Evolutionary conservation across 1,284 basidiomycete species (phyloP), one percentile per base, ranked within the genome.

Genomic region (Trichosporon coremiiforme): DNA sequence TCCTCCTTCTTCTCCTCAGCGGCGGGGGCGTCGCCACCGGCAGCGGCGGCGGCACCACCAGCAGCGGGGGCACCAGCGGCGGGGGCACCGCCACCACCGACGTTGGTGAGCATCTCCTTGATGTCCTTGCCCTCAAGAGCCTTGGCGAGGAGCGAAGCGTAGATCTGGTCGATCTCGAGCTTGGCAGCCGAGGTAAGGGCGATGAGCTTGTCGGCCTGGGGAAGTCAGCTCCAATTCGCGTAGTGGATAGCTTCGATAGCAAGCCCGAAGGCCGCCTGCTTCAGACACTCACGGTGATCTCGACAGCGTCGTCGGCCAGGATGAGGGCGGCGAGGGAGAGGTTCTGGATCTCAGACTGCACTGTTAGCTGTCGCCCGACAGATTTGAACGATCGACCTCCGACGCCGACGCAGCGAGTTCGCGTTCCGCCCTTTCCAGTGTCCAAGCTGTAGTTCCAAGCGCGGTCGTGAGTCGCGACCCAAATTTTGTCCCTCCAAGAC

Each of bases 111-210:
- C 75, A 99, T 87, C 68, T 96, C 94, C 86, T 95, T 98, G 81
- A 98, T 88, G 85, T 98, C 90, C 89, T 97, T 98, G 80, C 95
- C 95, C 86, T 97, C 95, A 68, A 99, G 90, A 47, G 96, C 95
- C 86, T 98, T 99, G 77, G 96, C 91, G 81, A 99, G 91, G 78
- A 99, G 91, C 64, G 90, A 86, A 73, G 95, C 95, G 96, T 96
- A 99, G 88, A 99, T 99, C 74, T 94, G 89, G 87, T 99, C 97
- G 73, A 98, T 83, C 66, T 98, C 94, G 73, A 93, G 87, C 74
- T 86, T 86, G 70, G 96, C 96, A 68, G 94, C 95, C 70, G 83
- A 84, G 78, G 92, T 93, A 81, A 98, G 85, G 69, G 93, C 87
- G 68, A 88, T 75, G 84, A 98, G 93, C 88, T 97, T 98, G 83